phyloP scores from a whole-genome alignment of 2,329 filamentous ascomycete genomes.

The Dothistroma septosporum region DNA sequence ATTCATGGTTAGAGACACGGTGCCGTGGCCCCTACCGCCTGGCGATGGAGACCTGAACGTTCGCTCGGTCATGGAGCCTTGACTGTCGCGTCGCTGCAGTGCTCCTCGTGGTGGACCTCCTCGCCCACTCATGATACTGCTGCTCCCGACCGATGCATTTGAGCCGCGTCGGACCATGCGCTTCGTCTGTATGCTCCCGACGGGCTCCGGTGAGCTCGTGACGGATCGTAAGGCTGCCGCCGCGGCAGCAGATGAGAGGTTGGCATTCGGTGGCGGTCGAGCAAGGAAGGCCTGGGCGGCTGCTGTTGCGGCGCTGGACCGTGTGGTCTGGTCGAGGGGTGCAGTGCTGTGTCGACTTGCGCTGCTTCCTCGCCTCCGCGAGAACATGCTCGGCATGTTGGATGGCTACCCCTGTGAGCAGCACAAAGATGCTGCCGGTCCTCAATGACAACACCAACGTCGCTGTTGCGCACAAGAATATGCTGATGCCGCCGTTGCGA shows the following conservation, averaged over 20 bases:
- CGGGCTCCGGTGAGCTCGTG: conserved; percentile 71
- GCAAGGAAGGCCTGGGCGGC: conserved; percentile 70
- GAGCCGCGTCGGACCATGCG: conserved; percentile 73
- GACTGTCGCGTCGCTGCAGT: conserved; percentile 64
- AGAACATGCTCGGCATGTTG: conserved; percentile 18
- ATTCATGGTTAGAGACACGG: conserved; percentile 25
- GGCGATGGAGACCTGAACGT: conserved; percentile 77
- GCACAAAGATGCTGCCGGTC: background rate
- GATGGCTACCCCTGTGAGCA: background rate
- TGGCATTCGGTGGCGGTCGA: conserved; percentile 58
- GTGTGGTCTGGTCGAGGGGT: conserved; percentile 57
- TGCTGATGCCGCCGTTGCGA: background rate
- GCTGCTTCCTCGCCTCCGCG: conserved; percentile 18
- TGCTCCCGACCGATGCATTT: conserved; percentile 60
- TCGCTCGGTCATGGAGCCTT: conserved; percentile 79
- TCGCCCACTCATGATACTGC: conserved; percentile 32
- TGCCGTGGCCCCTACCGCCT: conserved; percentile 41
- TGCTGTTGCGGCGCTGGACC: conserved; percentile 74
- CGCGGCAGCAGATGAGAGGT: conserved; percentile 78
- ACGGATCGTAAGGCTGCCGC: conserved; percentile 77
- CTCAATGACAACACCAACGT: background rate
- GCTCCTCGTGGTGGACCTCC: conserved; percentile 34
- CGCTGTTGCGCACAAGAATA: background rate
- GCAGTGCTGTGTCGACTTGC: conserved; percentile 15
- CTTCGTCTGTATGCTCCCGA: conserved; percentile 82